Percentiles rank a stretch among this genome's conserved stretches.
These are phyloP conservation scores for Starmerella cellae DNA, from an alignment of 805 yeast species.

Conservation along the genomic window DNA sequence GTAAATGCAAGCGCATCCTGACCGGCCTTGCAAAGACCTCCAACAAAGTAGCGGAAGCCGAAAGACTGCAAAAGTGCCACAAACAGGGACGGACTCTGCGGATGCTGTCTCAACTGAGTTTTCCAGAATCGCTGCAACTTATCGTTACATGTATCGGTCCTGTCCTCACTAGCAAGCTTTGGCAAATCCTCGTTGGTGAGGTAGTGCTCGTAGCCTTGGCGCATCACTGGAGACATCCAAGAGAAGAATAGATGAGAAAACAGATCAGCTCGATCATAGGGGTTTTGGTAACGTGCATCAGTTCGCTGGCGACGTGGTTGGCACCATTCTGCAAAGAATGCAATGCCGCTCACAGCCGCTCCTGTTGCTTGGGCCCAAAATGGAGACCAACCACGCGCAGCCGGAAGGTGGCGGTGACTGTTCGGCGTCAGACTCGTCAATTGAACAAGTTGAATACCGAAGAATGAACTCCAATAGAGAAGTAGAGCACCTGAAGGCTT, in stretches of 20 bases:
- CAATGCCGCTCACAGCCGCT: constrained; percentile 24
- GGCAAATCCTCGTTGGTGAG: constrained; percentile 54
- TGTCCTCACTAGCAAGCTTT: constrained; percentile 53
- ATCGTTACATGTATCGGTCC: constrained; percentile 41
- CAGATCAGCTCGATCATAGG: constrained; percentile 49
- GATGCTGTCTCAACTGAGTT: constrained; percentile 31
- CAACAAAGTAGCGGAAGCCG: constrained; percentile 56
- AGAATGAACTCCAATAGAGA: constrained; percentile 58
- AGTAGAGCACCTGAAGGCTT: constrained; percentile 58
- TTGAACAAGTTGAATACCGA: constrained; percentile 38
- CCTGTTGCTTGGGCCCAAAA: not conserved
- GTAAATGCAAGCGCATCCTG: constrained; percentile 72
- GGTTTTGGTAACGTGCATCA: constrained; percentile 28
- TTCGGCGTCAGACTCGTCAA: constrained; percentile 17
- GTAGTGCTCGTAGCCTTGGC: constrained; percentile 53
- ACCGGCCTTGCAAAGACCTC: constrained; percentile 55
- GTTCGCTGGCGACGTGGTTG: constrained; percentile 33
- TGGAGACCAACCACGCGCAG: not conserved
- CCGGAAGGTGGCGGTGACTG: constrained; percentile 20
- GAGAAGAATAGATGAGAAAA: constrained; percentile 66
- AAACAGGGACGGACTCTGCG: constrained; percentile 37
- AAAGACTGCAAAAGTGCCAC: constrained; percentile 56
- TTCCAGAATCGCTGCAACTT: constrained; percentile 51
- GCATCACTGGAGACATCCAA: constrained; percentile 86
- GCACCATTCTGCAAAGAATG: constrained; percentile 21